Conservation (phyloP, 257 asterid species). For the Nicotiana tabacum region DNA sequence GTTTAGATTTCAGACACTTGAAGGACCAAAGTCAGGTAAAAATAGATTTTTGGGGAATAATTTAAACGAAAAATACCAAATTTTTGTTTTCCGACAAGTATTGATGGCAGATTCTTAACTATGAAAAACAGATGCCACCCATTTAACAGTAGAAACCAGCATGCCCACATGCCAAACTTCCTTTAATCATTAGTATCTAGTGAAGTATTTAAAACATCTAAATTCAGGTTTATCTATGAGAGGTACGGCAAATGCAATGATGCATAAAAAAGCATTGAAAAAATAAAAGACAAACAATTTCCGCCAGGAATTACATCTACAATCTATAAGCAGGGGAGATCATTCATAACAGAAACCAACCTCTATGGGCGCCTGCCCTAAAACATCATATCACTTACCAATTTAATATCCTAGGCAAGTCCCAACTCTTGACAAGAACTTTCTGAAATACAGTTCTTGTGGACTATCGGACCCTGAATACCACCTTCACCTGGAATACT, state of each 20-base stretch:
- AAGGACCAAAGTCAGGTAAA: neutral
- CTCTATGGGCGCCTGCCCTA: neutral
- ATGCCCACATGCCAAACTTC: neutral
- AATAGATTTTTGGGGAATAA: neutral
- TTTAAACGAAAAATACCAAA: neutral
- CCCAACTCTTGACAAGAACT: slow-evolving; percentile 40
- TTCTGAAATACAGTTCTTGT: slow-evolving; percentile 58
- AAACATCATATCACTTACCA: slow-evolving; percentile 39
- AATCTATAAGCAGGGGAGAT: neutral
- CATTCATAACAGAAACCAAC: neutral
- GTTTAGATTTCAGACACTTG: neutral
- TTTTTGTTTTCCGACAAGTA: neutral
- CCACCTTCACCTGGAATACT: slow-evolving; percentile 20
- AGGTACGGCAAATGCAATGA: neutral
- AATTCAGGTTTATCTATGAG: neutral
- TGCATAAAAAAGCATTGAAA: neutral
- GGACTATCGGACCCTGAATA: slow-evolving; percentile 52
- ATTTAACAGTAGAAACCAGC: neutral
- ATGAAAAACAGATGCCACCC: neutral
- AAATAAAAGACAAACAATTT: neutral
- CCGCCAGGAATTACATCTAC: neutral
- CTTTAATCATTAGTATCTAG: neutral
- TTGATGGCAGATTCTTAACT: neutral
- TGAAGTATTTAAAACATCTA: neutral
- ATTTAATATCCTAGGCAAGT: slow-evolving; percentile 32